phyloP scores from a whole-genome alignment of 352 stramenopile species.

The Phytopythium boreale region DNA sequence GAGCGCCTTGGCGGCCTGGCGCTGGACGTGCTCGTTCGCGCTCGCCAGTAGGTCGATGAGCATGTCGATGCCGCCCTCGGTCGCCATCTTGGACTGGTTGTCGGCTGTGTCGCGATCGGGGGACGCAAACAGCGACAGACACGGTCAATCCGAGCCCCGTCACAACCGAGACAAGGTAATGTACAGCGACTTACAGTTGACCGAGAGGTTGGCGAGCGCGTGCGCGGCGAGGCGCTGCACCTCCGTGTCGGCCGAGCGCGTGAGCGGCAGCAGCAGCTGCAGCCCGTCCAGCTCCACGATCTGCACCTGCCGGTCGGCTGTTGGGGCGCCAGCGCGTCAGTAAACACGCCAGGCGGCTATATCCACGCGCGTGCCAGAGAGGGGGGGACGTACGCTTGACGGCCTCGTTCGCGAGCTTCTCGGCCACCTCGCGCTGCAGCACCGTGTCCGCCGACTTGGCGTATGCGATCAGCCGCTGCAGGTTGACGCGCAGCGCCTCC shows the following conservation, averaged over 20 bases:
- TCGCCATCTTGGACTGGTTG: slow-evolving; percentile 93
- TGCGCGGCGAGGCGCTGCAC: slow-evolving; percentile 93
- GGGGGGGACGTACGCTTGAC: slow-evolving; percentile 77
- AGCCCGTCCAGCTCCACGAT: slow-evolving; percentile 94
- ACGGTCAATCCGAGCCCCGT: neutral
- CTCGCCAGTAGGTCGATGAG: slow-evolving; percentile 89
- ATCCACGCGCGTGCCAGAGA: too few species aligned
- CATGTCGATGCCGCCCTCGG: slow-evolving; percentile 93
- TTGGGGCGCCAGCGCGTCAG: slow-evolving; percentile 3
- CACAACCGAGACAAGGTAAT: too few species aligned
- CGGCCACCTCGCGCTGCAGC: slow-evolving; percentile 90
- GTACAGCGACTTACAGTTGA: slow-evolving; percentile 92
- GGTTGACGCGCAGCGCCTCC: slow-evolving; percentile 84
- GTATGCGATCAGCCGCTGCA: slow-evolving; percentile 92
- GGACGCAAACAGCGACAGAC: neutral
- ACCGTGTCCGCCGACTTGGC: slow-evolving; percentile 88
- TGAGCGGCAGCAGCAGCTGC: slow-evolving; percentile 91
- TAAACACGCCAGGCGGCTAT: neutral
- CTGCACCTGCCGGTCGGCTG: slow-evolving; percentile 91
- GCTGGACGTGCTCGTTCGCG: slow-evolving; percentile 87
- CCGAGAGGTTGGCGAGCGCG: slow-evolving; percentile 92
- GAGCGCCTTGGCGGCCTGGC: slow-evolving; percentile 92
- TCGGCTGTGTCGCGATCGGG: slow-evolving; percentile 50
- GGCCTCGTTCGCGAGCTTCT: slow-evolving; percentile 94
- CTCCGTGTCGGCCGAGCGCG: slow-evolving; percentile 90